Base-by-base conservation (phyloP, 345 rosid genomes). In the Sisymbrium altissimum region DNA sequence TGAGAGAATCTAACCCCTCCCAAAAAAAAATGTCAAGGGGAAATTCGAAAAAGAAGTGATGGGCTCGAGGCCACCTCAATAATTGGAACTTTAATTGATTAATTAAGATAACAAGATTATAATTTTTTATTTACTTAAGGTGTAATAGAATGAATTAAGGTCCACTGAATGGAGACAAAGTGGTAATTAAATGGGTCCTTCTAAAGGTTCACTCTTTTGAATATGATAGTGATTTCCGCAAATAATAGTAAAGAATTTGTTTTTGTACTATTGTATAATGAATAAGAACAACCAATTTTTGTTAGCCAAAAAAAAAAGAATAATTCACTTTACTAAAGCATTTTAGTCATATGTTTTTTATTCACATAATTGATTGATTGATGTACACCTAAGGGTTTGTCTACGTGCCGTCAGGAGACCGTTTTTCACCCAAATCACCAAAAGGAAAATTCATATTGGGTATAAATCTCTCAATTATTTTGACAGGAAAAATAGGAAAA, bases 41-140 rank as follows among this genome's bases (percentile, higher is more conserved):
- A 65, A 56, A 35, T 44, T 48, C 36, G 4, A 33, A 66, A 40
- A 61, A 10, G 0, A 39, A 44, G 38, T 53, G 64, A 62, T 33
- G 70, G 70, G 74, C 74, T 76, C 70, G 79, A 76, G 70, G 74
- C 74, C 25, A 76, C 70, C 79, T 69, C 79, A 75, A 76, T 76
- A 61, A 62, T 76, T 76, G 64, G 70, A 53, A 30, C 58, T 39
- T 60, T 67, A 69, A 13, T 68, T 68, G 35, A 67, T 49, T 68
- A 64, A 62, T 67, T 67, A 53, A 6, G 18, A 41, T 43, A 58
- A 39, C 15, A 21, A 33, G 35, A 33, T 44, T 44, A 59, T 35
- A 49, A 49, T 21, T 49, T n/a, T 49, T 49, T 49, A 61, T 67
- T 21, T 59, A 52, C 13, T 21, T 27, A 6, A 27, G 33, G 41